phyloP scores from a whole-genome alignment of 768 basidiomycete species.

The Boletellus ananas region DNA sequence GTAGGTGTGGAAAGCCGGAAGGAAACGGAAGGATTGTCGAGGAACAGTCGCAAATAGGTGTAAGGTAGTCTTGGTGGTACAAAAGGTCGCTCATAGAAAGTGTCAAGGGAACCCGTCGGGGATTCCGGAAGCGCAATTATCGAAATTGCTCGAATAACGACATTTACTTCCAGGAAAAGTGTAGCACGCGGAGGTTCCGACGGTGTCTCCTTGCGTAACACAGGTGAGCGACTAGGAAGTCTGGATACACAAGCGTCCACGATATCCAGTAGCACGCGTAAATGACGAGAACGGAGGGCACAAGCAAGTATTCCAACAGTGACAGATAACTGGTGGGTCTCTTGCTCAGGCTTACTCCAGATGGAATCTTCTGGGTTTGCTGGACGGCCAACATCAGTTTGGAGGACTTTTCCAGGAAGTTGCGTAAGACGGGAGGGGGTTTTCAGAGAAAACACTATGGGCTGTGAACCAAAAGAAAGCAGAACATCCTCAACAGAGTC shows the following conservation, averaged over 20 bases:
- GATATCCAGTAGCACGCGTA: constrained; percentile 46
- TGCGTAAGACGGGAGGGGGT: constrained; percentile 37
- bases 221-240: constrained; percentile 14
- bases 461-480: constrained; percentile 59
- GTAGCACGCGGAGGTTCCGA: constrained; percentile 18
- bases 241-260: constrained; percentile 31
- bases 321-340: constrained; percentile 39
- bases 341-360: constrained; percentile 16
- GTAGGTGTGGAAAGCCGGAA: constrained; percentile 10
- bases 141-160: constrained; percentile 43
- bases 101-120: constrained; percentile 16
- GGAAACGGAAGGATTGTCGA: constrained; percentile 36
- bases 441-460: constrained; percentile 53
- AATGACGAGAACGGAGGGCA: constrained; percentile 53
- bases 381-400: constrained; percentile 3
- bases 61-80: constrained; percentile 47
- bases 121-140: constrained; percentile 43
- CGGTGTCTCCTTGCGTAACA: constrained; percentile 9
- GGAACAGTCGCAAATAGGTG: constrained; percentile 52
- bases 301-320: constrained; percentile 51
- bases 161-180: constrained; percentile 32
- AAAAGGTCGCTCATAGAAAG: constrained; percentile 60
- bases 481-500: constrained; percentile 41
- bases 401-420: constrained; percentile 6
- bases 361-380: constrained; percentile 4